Percentiles rank a stretch among this genome's conserved stretches.
phyloP scores from a whole-genome alignment of 306 rosid species.

The Casuarina cunninghamiana region DNA sequence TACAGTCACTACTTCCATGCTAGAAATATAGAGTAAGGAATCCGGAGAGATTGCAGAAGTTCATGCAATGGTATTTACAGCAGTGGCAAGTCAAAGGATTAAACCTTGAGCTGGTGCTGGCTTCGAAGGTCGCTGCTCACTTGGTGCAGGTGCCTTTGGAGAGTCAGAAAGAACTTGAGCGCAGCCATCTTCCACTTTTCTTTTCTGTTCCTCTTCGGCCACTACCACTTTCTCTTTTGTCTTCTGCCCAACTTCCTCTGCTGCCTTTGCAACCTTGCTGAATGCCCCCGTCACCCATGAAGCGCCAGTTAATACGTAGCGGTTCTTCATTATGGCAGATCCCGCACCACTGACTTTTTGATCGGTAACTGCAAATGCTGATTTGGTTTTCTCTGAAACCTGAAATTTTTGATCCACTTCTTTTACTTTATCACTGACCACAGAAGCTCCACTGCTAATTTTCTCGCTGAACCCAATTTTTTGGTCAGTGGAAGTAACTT shows the following conservation, averaged over 20 bases:
- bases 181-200: slow-evolving; percentile 52
- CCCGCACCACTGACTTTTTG: slow-evolving; percentile 85
- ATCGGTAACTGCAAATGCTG: slow-evolving; percentile 91
- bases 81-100: slow-evolving; percentile 66
- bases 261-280: slow-evolving; percentile 81
- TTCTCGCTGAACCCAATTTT: slow-evolving; percentile 84
- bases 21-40: slow-evolving; percentile 27
- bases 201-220: slow-evolving; percentile 66
- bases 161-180: slow-evolving; percentile 63
- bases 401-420: slow-evolving; percentile 95
- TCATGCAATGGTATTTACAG: slow-evolving; percentile 44
- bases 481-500: slow-evolving; percentile 79
- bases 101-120: slow-evolving; percentile 82
- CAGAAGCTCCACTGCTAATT: slow-evolving; percentile 74
- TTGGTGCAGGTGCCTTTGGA: slow-evolving; percentile 58
- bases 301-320: slow-evolving; percentile 69
- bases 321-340: slow-evolving; percentile 93
- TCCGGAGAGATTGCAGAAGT: slow-evolving; percentile 30
- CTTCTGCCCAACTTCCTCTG: slow-evolving; percentile 88
- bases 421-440: slow-evolving; percentile 74
- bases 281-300: slow-evolving; percentile 90
- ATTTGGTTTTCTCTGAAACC: slow-evolving; percentile 92
- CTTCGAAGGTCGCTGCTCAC: slow-evolving; percentile 52
- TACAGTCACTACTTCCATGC: slow-evolving; percentile 39
- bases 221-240: slow-evolving; percentile 70